Evolutionary conservation across 1,139 yeast genomes (phyloP).

Genomic region (Kazachstania sp.): DNA sequence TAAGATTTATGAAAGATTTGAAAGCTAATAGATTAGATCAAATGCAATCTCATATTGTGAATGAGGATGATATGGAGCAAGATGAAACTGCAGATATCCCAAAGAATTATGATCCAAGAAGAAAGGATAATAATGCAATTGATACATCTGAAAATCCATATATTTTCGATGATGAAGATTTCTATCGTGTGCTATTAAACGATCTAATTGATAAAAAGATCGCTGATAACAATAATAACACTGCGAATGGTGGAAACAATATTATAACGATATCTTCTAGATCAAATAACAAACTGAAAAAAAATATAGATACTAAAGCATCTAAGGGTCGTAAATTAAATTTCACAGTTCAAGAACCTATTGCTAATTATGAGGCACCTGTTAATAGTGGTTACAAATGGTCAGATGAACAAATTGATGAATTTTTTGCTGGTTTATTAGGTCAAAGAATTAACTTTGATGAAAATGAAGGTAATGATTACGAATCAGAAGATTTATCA

Average conservation of each 20-base stretch:
- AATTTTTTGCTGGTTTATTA: slow-evolving; percentile 77
- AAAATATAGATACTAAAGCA: slow-evolving; percentile 82
- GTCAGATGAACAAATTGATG: slow-evolving; percentile 89
- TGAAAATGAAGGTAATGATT: slow-evolving; percentile 35
- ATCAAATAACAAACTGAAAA: slow-evolving; percentile 56
- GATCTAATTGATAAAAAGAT: slow-evolving; percentile 82
- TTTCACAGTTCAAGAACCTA: slow-evolving; percentile 77
- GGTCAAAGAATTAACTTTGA: slow-evolving; percentile 76
- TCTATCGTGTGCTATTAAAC: slow-evolving; percentile 75
- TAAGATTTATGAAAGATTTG: slow-evolving; percentile 44
- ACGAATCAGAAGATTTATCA: slow-evolving; percentile 30
- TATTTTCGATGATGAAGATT: slow-evolving; percentile 91
- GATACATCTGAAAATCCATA: slow-evolving; percentile 49
- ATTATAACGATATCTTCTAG: slow-evolving; percentile 29
- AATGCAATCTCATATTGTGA: slow-evolving; percentile 11
- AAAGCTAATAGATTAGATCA: neutral
- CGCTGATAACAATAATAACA: slow-evolving; percentile 36
- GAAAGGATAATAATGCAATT: slow-evolving; percentile 87
- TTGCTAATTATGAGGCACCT: slow-evolving; percentile 87
- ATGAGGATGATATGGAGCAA: slow-evolving; percentile 34
- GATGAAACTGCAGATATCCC: slow-evolving; percentile 37
- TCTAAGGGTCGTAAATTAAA: slow-evolving; percentile 89
- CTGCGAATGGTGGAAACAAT: slow-evolving; percentile 9
- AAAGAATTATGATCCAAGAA: slow-evolving; percentile 44
- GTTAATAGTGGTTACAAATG: slow-evolving; percentile 46